Evolutionary conservation across 352 stramenopile genomes (phyloP), one percentile per base, ranked within the genome.

Genomic region (Phytophthora pistaciae): DNA sequence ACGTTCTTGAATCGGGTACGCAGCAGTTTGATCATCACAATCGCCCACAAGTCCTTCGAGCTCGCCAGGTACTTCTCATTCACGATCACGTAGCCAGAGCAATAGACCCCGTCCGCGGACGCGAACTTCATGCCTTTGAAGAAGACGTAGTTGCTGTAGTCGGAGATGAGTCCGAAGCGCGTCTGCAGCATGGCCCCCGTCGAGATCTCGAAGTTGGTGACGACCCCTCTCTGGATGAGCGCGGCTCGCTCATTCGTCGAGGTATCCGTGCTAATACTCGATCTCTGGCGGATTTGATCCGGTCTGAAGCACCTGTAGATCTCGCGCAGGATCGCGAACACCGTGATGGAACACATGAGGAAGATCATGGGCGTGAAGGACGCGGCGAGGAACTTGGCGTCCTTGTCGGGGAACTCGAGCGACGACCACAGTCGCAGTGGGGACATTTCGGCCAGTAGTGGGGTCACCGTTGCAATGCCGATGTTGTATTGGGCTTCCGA

Each of bases 101-200:
- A 71, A 54, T 76, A 84, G 40, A 80, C 78, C 14, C 73, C 77
- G 10, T 80, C 75, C 1, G 63, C 65, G 14, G 66, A 77, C 23
- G 74, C 74, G 48, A 77, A 82, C 55, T 82, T 80, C 54, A 82
- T 66, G 7, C 78, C 77, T 59, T 79, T 79, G 58, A 80, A 75
- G 31, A 36, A 36, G 31, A 36, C 31, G 31, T 36, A 36, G 31
- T 36, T 36, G 31, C 31, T 36, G 31, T 77, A 85, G 29, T 78
- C 63, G 0, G 62, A 85, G 18, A 85, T 60, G 31, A 85, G 38
- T 10, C 75, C 78, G 20, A 82, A 67, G 8, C 70, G 63, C 11
- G 64, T 48, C 48, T 72, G 71, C 23, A 78, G 59, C 66, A 68
- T 61, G 7, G 71, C 60, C 18, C 71, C 71, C 0, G 71, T 78